Conservation (phyloP, 2,329 filamentous ascomycete species). For the Alternaria sp. region DNA sequence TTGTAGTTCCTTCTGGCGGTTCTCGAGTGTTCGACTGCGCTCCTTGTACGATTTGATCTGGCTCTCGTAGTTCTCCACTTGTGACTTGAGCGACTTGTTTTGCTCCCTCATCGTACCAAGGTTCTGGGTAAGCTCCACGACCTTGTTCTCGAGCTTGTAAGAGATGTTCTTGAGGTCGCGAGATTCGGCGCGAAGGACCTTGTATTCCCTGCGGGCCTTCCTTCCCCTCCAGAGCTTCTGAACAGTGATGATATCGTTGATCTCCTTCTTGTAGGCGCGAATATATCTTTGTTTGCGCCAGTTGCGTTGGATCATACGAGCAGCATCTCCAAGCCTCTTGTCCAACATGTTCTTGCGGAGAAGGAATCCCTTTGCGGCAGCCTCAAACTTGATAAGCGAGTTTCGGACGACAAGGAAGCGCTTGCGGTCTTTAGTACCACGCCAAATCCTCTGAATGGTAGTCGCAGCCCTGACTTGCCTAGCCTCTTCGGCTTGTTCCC, state of each 20-base stretch:
- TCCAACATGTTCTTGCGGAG: slow-evolving; percentile 92
- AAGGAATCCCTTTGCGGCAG: slow-evolving; percentile 89
- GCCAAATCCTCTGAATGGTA: slow-evolving; percentile 94
- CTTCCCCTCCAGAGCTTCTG: slow-evolving; percentile 94
- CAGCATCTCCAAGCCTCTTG: slow-evolving; percentile 90
- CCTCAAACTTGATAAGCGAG: slow-evolving; percentile 88
- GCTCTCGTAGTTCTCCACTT: slow-evolving; percentile 94
- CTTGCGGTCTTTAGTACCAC: slow-evolving; percentile 88
- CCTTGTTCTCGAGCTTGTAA: slow-evolving; percentile 99
- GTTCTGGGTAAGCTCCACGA: slow-evolving; percentile 95
- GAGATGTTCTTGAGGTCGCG: slow-evolving; percentile 99
- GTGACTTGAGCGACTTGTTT: slow-evolving; percentile 86
- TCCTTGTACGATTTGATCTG: slow-evolving; percentile 97
- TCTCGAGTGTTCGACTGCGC: slow-evolving; percentile 88
- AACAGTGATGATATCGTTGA: slow-evolving; percentile 85
- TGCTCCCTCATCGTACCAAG: slow-evolving; percentile 91
- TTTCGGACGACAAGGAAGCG: slow-evolving; percentile 78
- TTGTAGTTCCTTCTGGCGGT: slow-evolving; percentile 90
- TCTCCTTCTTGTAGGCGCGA: slow-evolving; percentile 84
- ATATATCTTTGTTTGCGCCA: slow-evolving; percentile 85
- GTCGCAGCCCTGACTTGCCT: slow-evolving; percentile 87
- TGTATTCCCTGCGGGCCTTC: slow-evolving; percentile 82
- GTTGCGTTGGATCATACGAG: slow-evolving; percentile 84
- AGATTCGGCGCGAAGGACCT: slow-evolving; percentile 90
- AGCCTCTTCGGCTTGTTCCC: slow-evolving; percentile 79